These are phyloP conservation scores for Tetrahymena malaccensis DNA, from an alignment of 73 alveolate species.

Conservation along the genomic window DNA sequence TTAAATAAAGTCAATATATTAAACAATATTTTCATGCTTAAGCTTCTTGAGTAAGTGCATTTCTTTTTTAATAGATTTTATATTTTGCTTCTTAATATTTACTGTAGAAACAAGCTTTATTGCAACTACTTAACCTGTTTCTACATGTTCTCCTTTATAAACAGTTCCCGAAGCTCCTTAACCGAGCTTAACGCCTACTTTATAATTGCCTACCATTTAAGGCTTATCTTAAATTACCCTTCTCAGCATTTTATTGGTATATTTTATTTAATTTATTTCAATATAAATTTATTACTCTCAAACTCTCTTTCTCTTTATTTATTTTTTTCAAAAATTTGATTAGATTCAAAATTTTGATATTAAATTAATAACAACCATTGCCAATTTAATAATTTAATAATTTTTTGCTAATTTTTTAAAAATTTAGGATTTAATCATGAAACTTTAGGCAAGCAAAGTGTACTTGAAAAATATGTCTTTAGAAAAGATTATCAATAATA, in stretches of 20 bases:
- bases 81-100: conserved; percentile 66
- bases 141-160: conserved; percentile 84
- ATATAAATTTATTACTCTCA: not conserved
- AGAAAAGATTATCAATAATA: no score
- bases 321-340: not conserved
- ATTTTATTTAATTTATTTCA: no score
- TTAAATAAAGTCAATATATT: conserved; percentile 88
- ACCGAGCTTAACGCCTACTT: conserved; percentile 72
- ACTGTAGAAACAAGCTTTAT: conserved; percentile 79
- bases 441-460: not conserved
- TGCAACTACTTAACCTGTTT: conserved; percentile 90
- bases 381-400: not conserved
- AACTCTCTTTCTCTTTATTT: no score
- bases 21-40: conserved; percentile 91
- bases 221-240: not conserved
- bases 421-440: not conserved
- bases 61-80: conserved; percentile 73
- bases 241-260: not conserved
- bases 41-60: conserved; percentile 77
- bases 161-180: conserved; percentile 96
- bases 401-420: no score
- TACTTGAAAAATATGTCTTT: not conserved
- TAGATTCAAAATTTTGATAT: not conserved
- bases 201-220: conserved; percentile 44
- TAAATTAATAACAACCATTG: not conserved